Base-by-base conservation (phyloP, 2,329 filamentous ascomycete genomes). In the Calonectria ilicicola region DNA sequence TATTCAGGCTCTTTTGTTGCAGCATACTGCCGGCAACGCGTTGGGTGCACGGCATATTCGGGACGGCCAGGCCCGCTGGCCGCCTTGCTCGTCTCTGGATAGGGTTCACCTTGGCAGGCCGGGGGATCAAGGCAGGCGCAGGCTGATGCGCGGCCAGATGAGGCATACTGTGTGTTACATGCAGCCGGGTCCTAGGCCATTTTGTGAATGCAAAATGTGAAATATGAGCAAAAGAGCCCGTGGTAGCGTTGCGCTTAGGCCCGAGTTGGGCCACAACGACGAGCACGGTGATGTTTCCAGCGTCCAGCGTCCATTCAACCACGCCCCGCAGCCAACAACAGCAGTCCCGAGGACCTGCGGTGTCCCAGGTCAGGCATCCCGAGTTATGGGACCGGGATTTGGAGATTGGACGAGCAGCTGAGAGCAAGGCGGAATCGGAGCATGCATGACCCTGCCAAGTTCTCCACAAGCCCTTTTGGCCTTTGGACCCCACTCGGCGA, bases 401-500 rank as follows among this genome's bases (percentile, higher is more conserved):
- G 35, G 47, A 51, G 63, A 66, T 51, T 66, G 63, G 46, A 27
- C n/a, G 26, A 29, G 29, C 21, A 65, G 46, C 63, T 53, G 63
- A 65, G 63, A 19, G 49, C 64, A 47, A 65, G 60, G 70, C 70
- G 70, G 70, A 72, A 73, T 70, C 71, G 51, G n/a, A 70, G 71
- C 67, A 47, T 62, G 17, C 65, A 56, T 21, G 62, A 56, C 64
- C 64, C 40, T 51, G 51, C 26, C 44, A 17, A 26, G n/a, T 58
- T 67, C 42, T 49, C 62, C 62, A 65, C 62, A 47, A 42, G n/a
- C 26, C 21, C 29, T 40, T 23, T 29, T 29, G 23, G 21, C 44
- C 58, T 23, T 29, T 29, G 23, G 21, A 62, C 58, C 23, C 62
- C 63, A 66, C 63, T 27, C 23, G 47, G 46, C 46, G 23, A 65